Evolutionary conservation across 2,329 filamentous ascomycete genomes (phyloP).

Genomic region (Fusarium neocosmosporiellum): DNA sequence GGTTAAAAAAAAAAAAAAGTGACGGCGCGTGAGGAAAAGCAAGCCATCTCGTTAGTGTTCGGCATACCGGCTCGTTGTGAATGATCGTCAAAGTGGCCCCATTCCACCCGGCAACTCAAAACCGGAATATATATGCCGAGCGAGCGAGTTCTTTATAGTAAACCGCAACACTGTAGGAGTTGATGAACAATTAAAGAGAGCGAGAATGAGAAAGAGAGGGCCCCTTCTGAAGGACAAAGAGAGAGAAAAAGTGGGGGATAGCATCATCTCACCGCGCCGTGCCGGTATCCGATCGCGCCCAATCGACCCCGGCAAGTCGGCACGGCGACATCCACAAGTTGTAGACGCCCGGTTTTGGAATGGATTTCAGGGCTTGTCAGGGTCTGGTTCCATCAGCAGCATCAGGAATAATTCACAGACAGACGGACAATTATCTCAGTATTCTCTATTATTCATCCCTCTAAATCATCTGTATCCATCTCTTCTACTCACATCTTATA

Average conservation of each 20-base stretch:
- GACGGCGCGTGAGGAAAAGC: background rate
- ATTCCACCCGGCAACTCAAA: constrained; percentile 7
- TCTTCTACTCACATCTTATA: background rate
- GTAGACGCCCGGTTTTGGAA: constrained; percentile 30
- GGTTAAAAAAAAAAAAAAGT: background rate
- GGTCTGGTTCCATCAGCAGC: background rate
- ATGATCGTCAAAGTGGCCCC: background rate
- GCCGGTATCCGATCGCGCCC: constrained; percentile 45
- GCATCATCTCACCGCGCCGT: constrained; percentile 46
- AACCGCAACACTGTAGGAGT: too few relatives aligned
- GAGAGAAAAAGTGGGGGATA: constrained; percentile 35
- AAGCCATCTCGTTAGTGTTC: background rate
- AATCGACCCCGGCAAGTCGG: constrained; percentile 46
- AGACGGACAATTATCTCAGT: background rate
- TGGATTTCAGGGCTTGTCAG: background rate
- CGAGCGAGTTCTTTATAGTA: background rate
- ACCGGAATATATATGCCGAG: constrained; percentile 29
- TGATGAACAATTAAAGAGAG: background rate
- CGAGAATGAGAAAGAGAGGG: background rate
- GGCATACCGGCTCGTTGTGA: constrained; percentile 27
- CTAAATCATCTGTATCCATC: background rate
- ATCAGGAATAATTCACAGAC: background rate
- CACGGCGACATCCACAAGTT: constrained; percentile 42
- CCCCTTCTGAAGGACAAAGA: background rate
- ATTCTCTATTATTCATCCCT: background rate